Percentiles rank a stretch among this genome's conserved stretches.
Conservation (phyloP, 108 stramenopile genomes). For the Skeletonema potamos region DNA sequence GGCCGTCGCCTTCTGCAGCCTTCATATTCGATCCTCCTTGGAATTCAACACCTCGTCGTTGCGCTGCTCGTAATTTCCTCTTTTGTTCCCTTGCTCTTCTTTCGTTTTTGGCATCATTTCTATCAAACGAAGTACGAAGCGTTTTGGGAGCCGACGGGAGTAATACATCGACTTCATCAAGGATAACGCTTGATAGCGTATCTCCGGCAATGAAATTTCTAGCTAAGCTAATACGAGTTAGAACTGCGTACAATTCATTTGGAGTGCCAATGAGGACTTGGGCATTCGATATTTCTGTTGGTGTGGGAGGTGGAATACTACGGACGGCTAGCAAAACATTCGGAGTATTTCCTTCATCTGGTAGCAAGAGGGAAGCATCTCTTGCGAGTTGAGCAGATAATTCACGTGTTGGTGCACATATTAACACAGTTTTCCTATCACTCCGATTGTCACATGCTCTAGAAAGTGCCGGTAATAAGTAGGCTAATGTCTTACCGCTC, state of each 20-base stretch:
- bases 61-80: constrained; percentile 53
- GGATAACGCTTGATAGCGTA: constrained; percentile 38
- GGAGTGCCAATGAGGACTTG: constrained; percentile 54
- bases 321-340: constrained; percentile 49
- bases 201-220: constrained; percentile 50
- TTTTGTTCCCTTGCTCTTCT: constrained; percentile 44
- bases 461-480: constrained; percentile 42
- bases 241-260: constrained; percentile 41
- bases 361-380: constrained; percentile 40
- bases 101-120: constrained; percentile 21
- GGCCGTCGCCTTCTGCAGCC: constrained; percentile 10
- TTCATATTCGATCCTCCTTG: constrained; percentile 20
- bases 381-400: constrained; percentile 47
- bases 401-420: constrained; percentile 49
- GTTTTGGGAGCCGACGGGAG: constrained; percentile 49
- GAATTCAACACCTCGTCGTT: constrained; percentile 51
- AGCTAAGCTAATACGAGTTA: constrained; percentile 48
- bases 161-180: constrained; percentile 64
- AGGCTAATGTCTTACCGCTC: constrained; percentile 49
- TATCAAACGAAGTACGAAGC: constrained; percentile 50
- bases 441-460: constrained; percentile 10
- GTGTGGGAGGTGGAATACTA: constrained; percentile 46
- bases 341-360: constrained; percentile 14
- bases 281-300: constrained; percentile 26
- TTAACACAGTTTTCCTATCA: constrained; percentile 27